Percentiles rank a stretch among this genome's conserved stretches.
Evolutionary conservation across 352 stramenopile species (phyloP).

Genomic region (Bremia lactucae): DNA sequence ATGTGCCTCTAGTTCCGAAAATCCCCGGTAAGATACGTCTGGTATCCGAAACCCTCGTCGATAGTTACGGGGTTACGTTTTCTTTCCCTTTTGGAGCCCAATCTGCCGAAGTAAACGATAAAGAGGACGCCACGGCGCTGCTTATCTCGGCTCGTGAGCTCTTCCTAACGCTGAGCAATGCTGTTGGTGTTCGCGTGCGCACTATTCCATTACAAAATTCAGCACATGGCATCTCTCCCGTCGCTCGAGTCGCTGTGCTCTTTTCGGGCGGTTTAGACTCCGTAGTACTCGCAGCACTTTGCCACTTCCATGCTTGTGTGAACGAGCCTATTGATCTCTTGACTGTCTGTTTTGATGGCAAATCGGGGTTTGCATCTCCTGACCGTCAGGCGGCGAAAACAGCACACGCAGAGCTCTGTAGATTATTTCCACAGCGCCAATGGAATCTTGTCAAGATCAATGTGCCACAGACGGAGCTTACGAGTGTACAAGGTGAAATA

Average conservation of each 20-base stretch:
- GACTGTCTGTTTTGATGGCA: slow-evolving; percentile 90
- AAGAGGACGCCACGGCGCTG: no score
- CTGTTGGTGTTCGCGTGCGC: slow-evolving; percentile 73
- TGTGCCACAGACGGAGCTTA: slow-evolving; percentile 66
- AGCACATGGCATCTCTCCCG: background rate
- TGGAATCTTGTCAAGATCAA: slow-evolving; percentile 85
- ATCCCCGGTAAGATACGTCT: no score
- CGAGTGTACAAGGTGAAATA: slow-evolving; percentile 52
- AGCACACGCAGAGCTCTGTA: slow-evolving; percentile 71
- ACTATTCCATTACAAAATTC: slow-evolving; percentile 24
- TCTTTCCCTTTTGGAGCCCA: no score
- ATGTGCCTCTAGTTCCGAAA: slow-evolving; percentile 13
- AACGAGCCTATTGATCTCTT: slow-evolving; percentile 86
- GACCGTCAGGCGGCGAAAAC: slow-evolving; percentile 86
- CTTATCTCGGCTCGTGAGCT: slow-evolving; percentile 37
- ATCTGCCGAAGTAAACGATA: no score
- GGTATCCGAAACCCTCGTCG: slow-evolving; percentile 1
- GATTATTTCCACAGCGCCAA: slow-evolving; percentile 68
- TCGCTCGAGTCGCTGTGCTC: slow-evolving; percentile 74
- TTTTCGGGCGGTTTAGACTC: slow-evolving; percentile 97
- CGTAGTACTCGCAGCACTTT: slow-evolving; percentile 87
- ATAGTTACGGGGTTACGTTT: slow-evolving; percentile 26
- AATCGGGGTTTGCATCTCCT: slow-evolving; percentile 52
- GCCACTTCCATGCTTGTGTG: slow-evolving; percentile 52
- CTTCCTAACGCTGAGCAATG: slow-evolving; percentile 54